Conservation (phyloP, 2,329 filamentous ascomycete genomes). For the Raffaelea deltoideospora region DNA sequence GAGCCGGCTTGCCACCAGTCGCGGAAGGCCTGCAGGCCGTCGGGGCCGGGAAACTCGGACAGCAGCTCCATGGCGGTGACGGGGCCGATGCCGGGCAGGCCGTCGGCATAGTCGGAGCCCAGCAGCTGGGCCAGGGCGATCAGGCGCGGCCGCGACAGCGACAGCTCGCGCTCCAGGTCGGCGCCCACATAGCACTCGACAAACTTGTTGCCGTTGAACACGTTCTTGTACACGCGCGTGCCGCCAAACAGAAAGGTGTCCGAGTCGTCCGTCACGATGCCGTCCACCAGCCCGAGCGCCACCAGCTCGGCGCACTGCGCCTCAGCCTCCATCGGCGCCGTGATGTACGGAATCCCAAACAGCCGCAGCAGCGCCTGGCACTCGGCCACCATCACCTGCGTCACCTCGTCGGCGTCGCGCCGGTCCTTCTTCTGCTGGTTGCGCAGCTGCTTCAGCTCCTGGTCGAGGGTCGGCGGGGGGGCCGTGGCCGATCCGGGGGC, state of each 20-base stretch:
- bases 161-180: constrained; percentile 81
- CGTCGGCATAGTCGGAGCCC: constrained; percentile 90
- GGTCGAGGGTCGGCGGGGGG: too few relatives aligned
- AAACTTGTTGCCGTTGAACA: constrained; percentile 98
- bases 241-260: constrained; percentile 96
- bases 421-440: constrained; percentile 94
- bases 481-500: too few relatives aligned
- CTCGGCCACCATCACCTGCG: constrained; percentile 87
- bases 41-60: constrained; percentile 59
- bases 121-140: constrained; percentile 83
- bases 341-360: constrained; percentile 92
- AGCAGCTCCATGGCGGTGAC: constrained; percentile 91
- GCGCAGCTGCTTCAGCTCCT: constrained; percentile 71
- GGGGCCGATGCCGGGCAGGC: constrained; percentile 76
- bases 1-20: constrained; percentile 83
- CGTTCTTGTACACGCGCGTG: constrained; percentile 95
- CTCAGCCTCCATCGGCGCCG: constrained; percentile 97
- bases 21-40: constrained; percentile 57
- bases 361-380: constrained; percentile 81
- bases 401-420: constrained; percentile 91
- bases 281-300: constrained; percentile 73
- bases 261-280: constrained; percentile 93
- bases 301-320: constrained; percentile 94
- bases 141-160: constrained; percentile 70
- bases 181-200: constrained; percentile 84